Evolutionary conservation across 2,329 filamentous ascomycete species (phyloP).

Genomic region (Penicillium sp.): DNA sequence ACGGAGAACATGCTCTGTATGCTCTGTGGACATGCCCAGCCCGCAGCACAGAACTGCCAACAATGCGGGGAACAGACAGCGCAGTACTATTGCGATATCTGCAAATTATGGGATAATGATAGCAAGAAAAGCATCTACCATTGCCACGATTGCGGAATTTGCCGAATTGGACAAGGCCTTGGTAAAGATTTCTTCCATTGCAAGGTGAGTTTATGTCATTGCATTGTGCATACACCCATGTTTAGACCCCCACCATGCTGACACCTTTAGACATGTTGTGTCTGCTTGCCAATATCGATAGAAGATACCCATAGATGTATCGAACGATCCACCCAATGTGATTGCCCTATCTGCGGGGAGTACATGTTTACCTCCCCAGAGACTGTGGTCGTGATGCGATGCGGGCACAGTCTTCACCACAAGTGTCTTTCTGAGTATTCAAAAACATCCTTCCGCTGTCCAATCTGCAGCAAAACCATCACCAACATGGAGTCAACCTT

Average conservation of each 20-base stretch:
- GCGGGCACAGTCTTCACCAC: constrained; percentile 93
- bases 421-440: constrained; percentile 88
- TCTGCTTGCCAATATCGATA: constrained; percentile 89
- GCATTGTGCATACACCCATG: too few relatives aligned
- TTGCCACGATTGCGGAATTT: constrained; percentile 94
- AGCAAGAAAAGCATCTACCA: constrained; percentile 91
- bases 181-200: constrained; percentile 98
- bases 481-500: constrained; percentile 97
- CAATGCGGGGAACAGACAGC: constrained; percentile 78
- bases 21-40: constrained; percentile 85
- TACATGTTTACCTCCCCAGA: constrained; percentile 93
- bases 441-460: constrained; percentile 90
- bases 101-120: constrained; percentile 97
- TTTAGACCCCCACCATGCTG: constrained; percentile 17
- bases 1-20: constrained; percentile 98
- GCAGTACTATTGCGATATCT: constrained; percentile 90
- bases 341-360: constrained; percentile 95
- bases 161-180: constrained; percentile 83
- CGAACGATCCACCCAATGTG: constrained; percentile 89
- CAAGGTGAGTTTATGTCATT: constrained; percentile 73
- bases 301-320: constrained; percentile 89
- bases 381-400: constrained; percentile 90
- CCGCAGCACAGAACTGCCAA: constrained; percentile 75
- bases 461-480: constrained; percentile 95
- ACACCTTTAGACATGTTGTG: constrained; percentile 73